Base-by-base conservation (phyloP, 371 early-diverging fungal species). In the Paraphysoderma sedebokerense region DNA sequence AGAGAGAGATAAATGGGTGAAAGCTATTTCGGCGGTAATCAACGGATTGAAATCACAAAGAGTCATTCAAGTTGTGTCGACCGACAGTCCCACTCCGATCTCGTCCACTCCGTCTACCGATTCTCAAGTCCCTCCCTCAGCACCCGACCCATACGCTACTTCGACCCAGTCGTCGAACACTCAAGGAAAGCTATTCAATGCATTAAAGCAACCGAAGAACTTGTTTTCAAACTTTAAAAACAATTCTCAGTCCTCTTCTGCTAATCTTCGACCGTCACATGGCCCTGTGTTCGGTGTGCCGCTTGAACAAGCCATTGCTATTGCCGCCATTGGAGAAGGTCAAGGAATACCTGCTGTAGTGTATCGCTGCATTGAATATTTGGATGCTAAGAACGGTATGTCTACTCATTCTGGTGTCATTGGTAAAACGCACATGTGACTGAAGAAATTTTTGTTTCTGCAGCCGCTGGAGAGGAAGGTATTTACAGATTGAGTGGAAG, bases 401-500 rank as follows among this genome's bases (percentile, higher is more conserved):
- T n/a, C n/a, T n/a, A n/a, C n/a, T n/a, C n/a, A n/a, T n/a, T n/a
- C n/a, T n/a, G n/a, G n/a, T 3, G 20, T 38, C 28, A 31, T 34
- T 3, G 4, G n/a, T 37, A 17, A 24, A n/a, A 20, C 7, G 34
- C 49, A 7, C 3, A 6, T 8, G 17, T 34, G 38, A 52, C 46
- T 8, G 8, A 5, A 5, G 15, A 47, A 29, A 5, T 19, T 0
- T 23, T 20, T 20, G 17, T 17, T 19, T 50, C 2, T 5, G 13
- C 54, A n/a, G n/a, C n/a, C n/a, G n/a, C 68, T 38, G 51, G 68
- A n/a, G 97, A 96, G 58, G 95, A 95, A 65, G 97, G 97, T 9
- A 83, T 96, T 26, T 96, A 93, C 62, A 77, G 97, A 11, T 63
- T 89, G 49, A 83, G 81, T 30, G 97, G 97, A 22, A 77, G 81